Conservation (phyloP, 352 stramenopile genomes). For the Phytopythium kandeliae region DNA sequence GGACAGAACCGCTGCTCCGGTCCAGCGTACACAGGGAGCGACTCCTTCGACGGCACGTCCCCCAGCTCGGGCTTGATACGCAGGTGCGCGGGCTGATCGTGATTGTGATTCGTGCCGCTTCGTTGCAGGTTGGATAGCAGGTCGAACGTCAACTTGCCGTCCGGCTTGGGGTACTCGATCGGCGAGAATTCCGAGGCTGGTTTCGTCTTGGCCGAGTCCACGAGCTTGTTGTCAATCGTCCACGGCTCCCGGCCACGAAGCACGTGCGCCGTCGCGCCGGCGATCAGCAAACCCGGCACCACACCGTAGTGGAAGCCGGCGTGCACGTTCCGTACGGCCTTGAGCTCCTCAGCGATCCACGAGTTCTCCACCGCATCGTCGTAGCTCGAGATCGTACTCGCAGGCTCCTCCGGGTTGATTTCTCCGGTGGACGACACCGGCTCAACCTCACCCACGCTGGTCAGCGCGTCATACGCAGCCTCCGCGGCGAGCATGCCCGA, state of each 20-base stretch:
- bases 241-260: constrained; percentile 95
- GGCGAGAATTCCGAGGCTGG: constrained; percentile 84
- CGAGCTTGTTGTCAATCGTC: constrained; percentile 86
- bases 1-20: constrained; percentile 98
- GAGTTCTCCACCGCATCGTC: constrained; percentile 87
- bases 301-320: constrained; percentile 95
- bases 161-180: constrained; percentile 96
- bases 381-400: constrained; percentile 81
- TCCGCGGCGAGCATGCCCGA: constrained; percentile 97
- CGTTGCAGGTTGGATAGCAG: constrained; percentile 97
- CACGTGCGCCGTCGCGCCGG: constrained; percentile 91
- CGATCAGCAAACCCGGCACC: constrained; percentile 91
- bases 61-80: constrained; percentile 91
- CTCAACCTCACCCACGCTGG: constrained; percentile 28
- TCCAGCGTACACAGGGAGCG: constrained; percentile 91
- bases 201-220: constrained; percentile 92
- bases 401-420: constrained; percentile 63
- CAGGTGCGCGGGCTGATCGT: constrained; percentile 97
- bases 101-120: constrained; percentile 97
- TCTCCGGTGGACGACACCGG: constrained; percentile 63
- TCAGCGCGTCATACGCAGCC: constrained; percentile 89
- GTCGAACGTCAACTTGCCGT: constrained; percentile 97
- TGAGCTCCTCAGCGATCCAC: constrained; percentile 97
- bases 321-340: constrained; percentile 96
- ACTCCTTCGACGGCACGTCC: constrained; percentile 85